phyloP scores from a whole-genome alignment of 2,329 filamentous ascomycete genomes.

The Penicillium polonicum region DNA sequence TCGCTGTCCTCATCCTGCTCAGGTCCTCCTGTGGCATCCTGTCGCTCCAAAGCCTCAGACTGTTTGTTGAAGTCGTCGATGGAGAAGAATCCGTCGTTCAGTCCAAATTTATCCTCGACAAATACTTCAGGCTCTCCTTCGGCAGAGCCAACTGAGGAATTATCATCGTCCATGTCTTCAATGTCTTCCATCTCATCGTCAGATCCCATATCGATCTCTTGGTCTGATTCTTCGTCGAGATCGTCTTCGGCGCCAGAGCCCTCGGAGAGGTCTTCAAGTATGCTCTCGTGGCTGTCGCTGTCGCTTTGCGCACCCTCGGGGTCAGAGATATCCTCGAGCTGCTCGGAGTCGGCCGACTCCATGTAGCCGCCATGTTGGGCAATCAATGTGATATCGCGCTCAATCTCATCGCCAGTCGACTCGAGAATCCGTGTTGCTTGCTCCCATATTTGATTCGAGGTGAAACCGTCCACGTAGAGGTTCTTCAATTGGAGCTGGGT shows the following conservation, averaged over 20 bases:
- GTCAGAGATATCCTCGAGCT: constrained; percentile 11
- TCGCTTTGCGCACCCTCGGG: constrained; percentile 17
- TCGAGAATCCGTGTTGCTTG: constrained; percentile 83
- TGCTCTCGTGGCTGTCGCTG: constrained; percentile 14
- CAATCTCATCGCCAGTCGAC: constrained; percentile 57
- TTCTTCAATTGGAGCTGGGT: constrained; percentile 72
- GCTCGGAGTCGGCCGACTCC: constrained; percentile 9
- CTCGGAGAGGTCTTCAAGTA: constrained; percentile 17
- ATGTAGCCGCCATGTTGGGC: constrained; percentile 20
- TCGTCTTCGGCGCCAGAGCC: constrained; percentile 15
- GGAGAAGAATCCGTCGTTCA: constrained; percentile 98
- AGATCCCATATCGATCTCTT: constrained; percentile 8
- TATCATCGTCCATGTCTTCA: constrained; percentile 8
- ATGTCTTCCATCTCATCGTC: constrained; percentile 10
- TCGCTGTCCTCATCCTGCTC: constrained; percentile 74
- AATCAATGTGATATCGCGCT: constrained; percentile 46
- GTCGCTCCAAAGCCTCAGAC: constrained; percentile 82
- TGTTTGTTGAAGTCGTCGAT: constrained; percentile 97
- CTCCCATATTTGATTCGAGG: constrained; percentile 87
- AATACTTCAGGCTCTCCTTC: constrained; percentile 54
- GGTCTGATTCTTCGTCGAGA: constrained; percentile 15
- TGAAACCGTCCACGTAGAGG: constrained; percentile 83
- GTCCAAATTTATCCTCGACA: constrained; percentile 71
- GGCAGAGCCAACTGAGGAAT: constrained; percentile 18
- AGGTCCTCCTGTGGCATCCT: constrained; percentile 74